Evolutionary conservation across 2,329 filamentous ascomycete genomes (phyloP), one percentile per base, ranked within the genome.

Genomic region (Xylaria sp.): DNA sequence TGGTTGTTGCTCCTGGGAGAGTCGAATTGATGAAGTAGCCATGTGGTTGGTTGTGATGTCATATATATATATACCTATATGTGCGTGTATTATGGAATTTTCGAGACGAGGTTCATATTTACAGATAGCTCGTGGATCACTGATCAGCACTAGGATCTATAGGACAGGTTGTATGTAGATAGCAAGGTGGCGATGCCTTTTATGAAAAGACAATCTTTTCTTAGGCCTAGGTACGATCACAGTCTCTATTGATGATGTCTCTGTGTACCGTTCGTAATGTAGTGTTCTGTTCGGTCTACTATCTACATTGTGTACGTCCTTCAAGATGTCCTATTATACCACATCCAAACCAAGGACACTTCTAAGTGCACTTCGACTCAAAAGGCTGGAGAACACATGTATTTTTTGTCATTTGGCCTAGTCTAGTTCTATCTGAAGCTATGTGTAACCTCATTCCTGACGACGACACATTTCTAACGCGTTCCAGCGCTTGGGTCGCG

Each of bases 401-500:
- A 34, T 64, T 11, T 45, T 32, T 5, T 56, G 50, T 60, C 11
- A 54, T 66, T 45, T 42, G 14, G 56, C 21, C 17, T 59, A 5
- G 39, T 61, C 3, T 36, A 30, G 7, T 27, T 1, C 36, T 53
- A 34, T 61, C 32, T 36, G 17, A 36, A 7, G 9, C 45, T 3
- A 11, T 36, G 6, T 11, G n/a, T 19, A 21, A 60, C 50, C 27
- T 27, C 60, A 68, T 59, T n/a, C 45, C 30, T n/a, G 21, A 53
- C n/a, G 21, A 53, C n/a, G 24, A 53, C 55, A 50, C 36, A 27
- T 34, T 53, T 62, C 57, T 50, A 48, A 71, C 73, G 71, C 70
- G 69, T 75, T 72, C 75, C 74, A 77, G 74, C 74, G 55, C 75
- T 76, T 75, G 73, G 74, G 68, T 70, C 66, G 72, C 71, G 73